Evolutionary conservation across 2,329 filamentous ascomycete species (phyloP).

Genomic region (Fusarium heterosporum): DNA sequence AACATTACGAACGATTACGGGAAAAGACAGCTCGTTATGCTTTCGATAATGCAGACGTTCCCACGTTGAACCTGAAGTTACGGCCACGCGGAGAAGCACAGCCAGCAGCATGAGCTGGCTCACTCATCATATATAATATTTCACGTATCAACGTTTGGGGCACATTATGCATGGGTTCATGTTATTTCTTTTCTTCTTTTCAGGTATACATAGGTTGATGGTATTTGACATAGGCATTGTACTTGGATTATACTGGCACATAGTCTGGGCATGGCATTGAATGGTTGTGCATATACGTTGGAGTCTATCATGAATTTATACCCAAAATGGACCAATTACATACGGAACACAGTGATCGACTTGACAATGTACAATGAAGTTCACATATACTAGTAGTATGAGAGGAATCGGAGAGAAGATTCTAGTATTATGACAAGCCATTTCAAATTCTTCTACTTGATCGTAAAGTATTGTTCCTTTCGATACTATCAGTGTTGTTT

Average conservation of each 20-base stretch:
- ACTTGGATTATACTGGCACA: slow-evolving; percentile 33
- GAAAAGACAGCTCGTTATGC: slow-evolving; percentile 46
- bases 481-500: no score
- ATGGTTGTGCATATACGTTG: slow-evolving; percentile 25
- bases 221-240: slow-evolving; percentile 18
- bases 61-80: slow-evolving; percentile 46
- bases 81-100: slow-evolving; percentile 38
- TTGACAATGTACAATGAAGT: not conserved
- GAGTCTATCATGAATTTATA: slow-evolving; percentile 39
- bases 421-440: no score
- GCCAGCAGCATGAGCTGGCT: slow-evolving; percentile 22
- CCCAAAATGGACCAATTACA: slow-evolving; percentile 23
- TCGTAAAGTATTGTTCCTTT: not conserved
- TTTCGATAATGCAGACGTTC: slow-evolving; percentile 45
- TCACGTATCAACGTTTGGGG: slow-evolving; percentile 10
- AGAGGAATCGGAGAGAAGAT: no score
- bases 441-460: no score
- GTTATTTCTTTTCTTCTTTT: slow-evolving; percentile 15
- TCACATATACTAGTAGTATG: not conserved
- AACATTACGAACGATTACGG: slow-evolving; percentile 52
- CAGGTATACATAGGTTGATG: slow-evolving; percentile 6
- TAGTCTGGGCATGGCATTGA: slow-evolving; percentile 23
- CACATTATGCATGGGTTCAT: slow-evolving; percentile 9
- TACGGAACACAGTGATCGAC: not conserved
- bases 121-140: not conserved